These are phyloP conservation scores for Wakefieldia striispora DNA, from an alignment of 768 basidiomycete species.

Conservation along the genomic window DNA sequence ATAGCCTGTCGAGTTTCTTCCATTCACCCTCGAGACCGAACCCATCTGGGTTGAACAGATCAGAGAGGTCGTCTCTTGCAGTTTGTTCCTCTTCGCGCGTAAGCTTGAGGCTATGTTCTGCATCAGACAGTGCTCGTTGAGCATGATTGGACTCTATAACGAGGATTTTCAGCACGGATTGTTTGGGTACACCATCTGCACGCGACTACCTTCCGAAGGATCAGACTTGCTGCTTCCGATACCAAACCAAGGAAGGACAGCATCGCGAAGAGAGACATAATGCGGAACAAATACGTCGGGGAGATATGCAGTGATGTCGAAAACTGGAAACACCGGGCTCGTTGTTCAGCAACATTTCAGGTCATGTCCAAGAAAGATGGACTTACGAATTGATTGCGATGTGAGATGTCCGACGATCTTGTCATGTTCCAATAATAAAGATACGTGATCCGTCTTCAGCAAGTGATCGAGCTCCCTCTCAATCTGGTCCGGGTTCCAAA, in stretches of 20 bases:
- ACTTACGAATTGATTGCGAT: constrained; percentile 57
- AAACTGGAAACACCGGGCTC: constrained; percentile 49
- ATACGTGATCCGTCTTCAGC: constrained; percentile 65
- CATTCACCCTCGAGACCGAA: constrained; percentile 88
- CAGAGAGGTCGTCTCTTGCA: constrained; percentile 55
- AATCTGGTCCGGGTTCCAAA: constrained; percentile 60
- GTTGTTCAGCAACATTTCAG: background rate
- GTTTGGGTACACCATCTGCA: background rate
- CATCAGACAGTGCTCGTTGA: constrained; percentile 58
- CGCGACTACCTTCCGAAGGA: constrained; percentile 39
- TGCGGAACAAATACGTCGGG: constrained; percentile 76
- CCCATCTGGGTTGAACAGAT: constrained; percentile 61
- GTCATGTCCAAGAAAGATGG: background rate
- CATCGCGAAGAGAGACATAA: constrained; percentile 66
- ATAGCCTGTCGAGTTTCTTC: constrained; percentile 88
- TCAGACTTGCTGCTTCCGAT: constrained; percentile 43
- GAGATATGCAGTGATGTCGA: constrained; percentile 76
- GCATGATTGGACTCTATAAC: constrained; percentile 55
- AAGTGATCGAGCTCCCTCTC: constrained; percentile 55
- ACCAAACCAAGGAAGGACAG: constrained; percentile 64
- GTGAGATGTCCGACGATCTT: constrained; percentile 54
- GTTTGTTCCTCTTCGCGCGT: constrained; percentile 52
- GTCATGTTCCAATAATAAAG: constrained; percentile 76
- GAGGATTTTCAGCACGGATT: constrained; percentile 1
- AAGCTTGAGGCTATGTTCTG: constrained; percentile 56